Evolutionary conservation across 2,329 filamentous ascomycete species (phyloP), one percentile per base, ranked within the genome.

Genomic region (Cladophialophora carrionii): DNA sequence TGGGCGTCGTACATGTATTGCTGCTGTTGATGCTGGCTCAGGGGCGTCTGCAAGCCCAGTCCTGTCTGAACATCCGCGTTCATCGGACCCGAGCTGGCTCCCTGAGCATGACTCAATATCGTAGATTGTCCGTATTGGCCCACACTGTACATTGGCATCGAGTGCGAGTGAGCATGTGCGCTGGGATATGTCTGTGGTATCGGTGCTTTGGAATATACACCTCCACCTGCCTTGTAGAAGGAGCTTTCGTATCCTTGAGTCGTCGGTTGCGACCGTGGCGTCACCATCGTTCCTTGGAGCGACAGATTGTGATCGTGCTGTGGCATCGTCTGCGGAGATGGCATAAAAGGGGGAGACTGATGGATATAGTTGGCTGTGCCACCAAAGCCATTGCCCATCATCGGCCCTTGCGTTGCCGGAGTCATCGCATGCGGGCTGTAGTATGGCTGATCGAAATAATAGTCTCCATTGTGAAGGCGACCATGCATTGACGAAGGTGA

Each of bases 401-500:
- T 55, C 17, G 37, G 60, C 1, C 43, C 56, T 46, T 61, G 60
- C 22, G 57, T 34, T 7, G 46, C 65, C 10, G 61, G 32, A 17
- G 53, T 48, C 64, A 69, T 51, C 12, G 61, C 31, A 58, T 67
- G 60, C 2, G 62, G 61, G 41, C 57, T 66, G 57, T 70, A 68
- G 54, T 63, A 66, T 29, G 54, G 48, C 32, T 52, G 53, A 8
- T 67, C 63, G 37, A 60, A 62, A 14, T 61, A 32, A 34, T 43
- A 64, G 9, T 31, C 63, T 24, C 56, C 61, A 31, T 62, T 63
- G n/a, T 57, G 65, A 26, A 43, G 20, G 24, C 61, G 57, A 8
- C 62, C 52, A 12, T 65, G 64, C 46, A 66, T 63, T 1, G 65
- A 68, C 9, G 66, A 63, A 8, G 69, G 68, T 22, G 69, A 71